These are phyloP conservation scores for Senna siamea DNA, from an alignment of 306 rosid species.

Conservation along the genomic window DNA sequence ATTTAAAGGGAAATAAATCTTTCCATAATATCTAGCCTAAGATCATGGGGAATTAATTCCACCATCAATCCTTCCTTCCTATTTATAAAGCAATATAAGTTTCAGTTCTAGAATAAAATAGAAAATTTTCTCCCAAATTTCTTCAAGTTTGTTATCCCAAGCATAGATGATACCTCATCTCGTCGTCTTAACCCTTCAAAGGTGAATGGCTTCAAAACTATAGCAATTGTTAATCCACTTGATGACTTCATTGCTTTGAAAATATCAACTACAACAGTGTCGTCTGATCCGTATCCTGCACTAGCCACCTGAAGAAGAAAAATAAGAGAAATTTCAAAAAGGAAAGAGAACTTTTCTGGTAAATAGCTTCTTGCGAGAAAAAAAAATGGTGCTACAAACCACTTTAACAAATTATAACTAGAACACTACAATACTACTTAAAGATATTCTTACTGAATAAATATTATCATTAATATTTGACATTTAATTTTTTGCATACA, in stretches of 20 bases:
- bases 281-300: constrained; percentile 86
- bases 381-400: neutral
- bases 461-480: too few species aligned
- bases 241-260: constrained; percentile 67
- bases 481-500: too few species aligned
- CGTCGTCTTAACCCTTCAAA: constrained; percentile 91
- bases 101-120: too few species aligned
- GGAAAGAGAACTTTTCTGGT: neutral
- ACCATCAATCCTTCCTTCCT: too few species aligned
- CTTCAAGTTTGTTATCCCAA: constrained; percentile 2
- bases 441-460: too few species aligned
- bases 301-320: constrained; percentile 78
- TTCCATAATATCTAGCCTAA: too few species aligned
- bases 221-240: constrained; percentile 67
- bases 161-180: constrained; percentile 66
- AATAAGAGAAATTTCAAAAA: neutral
- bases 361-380: neutral
- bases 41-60: too few species aligned
- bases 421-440: too few species aligned
- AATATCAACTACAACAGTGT: constrained; percentile 62
- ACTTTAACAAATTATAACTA: constrained; percentile 7
- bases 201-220: constrained; percentile 88
- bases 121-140: too few species aligned
- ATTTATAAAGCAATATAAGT: too few species aligned
- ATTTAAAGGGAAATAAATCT: too few species aligned